phyloP scores from a whole-genome alignment of 176 grass and related monocot species.

The Olyra latifolia region DNA sequence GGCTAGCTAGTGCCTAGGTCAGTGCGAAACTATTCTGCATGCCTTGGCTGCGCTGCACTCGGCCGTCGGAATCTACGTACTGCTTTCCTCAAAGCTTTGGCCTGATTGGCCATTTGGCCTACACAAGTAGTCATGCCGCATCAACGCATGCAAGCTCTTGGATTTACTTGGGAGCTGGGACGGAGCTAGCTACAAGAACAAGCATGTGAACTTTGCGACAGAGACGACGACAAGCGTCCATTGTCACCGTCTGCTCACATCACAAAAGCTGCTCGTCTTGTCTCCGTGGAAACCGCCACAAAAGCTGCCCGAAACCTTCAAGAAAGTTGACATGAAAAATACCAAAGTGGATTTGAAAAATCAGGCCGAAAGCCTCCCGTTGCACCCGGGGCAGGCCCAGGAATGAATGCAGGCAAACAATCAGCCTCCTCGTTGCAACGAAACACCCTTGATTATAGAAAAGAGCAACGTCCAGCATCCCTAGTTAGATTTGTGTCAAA shows the following conservation, averaged over 20 bases:
- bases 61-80: not conserved
- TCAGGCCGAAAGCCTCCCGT: too few species aligned
- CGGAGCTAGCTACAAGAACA: too few species aligned
- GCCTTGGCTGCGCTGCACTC: not conserved
- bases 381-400: too few species aligned
- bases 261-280: not conserved
- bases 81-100: not conserved
- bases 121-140: not conserved
- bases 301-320: conserved; percentile 25
- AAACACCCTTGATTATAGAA: too few species aligned
- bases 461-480: too few species aligned
- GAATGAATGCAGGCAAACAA: too few species aligned
- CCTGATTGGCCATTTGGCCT: not conserved
- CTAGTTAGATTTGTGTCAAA: too few species aligned
- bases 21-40: not conserved
- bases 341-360: too few species aligned
- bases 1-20: not conserved
- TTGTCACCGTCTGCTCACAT: not conserved
- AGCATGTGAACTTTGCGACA: not conserved
- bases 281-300: conserved; percentile 16
- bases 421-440: too few species aligned
- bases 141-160: not conserved
- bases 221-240: not conserved
- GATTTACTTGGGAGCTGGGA: not conserved
- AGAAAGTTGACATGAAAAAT: not conserved